Base-by-base conservation (phyloP, 805 yeast species). In the Zygotorulaspora danielsina region DNA sequence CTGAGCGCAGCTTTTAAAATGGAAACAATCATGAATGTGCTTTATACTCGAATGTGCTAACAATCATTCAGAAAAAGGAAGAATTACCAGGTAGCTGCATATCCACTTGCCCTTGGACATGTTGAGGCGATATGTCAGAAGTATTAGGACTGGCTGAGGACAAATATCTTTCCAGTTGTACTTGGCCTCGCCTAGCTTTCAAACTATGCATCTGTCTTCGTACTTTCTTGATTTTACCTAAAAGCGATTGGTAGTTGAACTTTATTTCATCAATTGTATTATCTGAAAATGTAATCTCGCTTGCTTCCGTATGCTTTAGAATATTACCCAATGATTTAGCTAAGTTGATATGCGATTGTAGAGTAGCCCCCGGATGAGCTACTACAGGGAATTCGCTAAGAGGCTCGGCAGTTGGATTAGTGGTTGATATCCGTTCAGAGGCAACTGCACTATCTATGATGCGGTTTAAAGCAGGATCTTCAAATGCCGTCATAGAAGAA, bases 281-380 rank as follows among this genome's bases (percentile, higher is more conserved):
- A 19, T 53, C 56, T 1, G 66, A 59, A 13, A 61, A 38, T 8
- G 45, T 44, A 12, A 61, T 38, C 22, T 59, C 63, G 25, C 55
- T 53, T 6, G 57, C 44, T 30, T 58, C 61, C 0, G 55, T 43
- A 39, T 59, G 59, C 34, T 55, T 57, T 10, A 61, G 42, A 19
- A 61, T 50, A 27, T 46, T 53, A 1, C 58, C 57, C 38, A 61
- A 46, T 4, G 64, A 53, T 28, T 55, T 59, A 18, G 64, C 64
- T 22, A 61, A 50, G 16, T 56, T 57, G 4, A 59, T 51, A 39
- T 52, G 57, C 1, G 56, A 46, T 28, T 59, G 55, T 16, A 53
- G 26, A 9, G 47, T 44, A 9, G 47, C 41, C n/a, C 33, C 39
- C 12, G 47, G 32, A 19, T 24, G 34, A 17, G 46, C 5, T 19